phyloP scores from a whole-genome alignment of 164 flowering plant species.

The Protea cynaroides region DNA sequence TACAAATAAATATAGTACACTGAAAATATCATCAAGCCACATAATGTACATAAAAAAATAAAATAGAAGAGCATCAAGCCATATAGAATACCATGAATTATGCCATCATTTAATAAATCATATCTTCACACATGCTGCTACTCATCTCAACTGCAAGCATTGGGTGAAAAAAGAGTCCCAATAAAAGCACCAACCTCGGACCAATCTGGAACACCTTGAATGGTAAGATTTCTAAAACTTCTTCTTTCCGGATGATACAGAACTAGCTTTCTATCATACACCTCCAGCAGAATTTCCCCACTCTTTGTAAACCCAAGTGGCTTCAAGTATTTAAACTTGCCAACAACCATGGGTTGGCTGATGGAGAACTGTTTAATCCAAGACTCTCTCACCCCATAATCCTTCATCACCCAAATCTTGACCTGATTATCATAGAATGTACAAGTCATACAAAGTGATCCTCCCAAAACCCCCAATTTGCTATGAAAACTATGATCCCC shows the following conservation, averaged over 20 bases:
- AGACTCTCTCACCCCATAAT: constrained; percentile 11
- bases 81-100: too few species aligned
- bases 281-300: constrained; percentile 17
- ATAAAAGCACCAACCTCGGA: not conserved
- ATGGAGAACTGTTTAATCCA: constrained; percentile 19
- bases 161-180: not conserved
- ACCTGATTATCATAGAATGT: too few species aligned
- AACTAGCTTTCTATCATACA: not conserved
- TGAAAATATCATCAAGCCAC: too few species aligned
- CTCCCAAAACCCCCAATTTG: too few species aligned
- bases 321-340: not conserved
- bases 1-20: too few species aligned
- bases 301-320: constrained; percentile 11
- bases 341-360: not conserved
- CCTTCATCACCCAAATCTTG: too few species aligned
- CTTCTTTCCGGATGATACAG: constrained; percentile 1
- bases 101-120: too few species aligned
- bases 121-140: too few species aligned
- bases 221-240: not conserved
- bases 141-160: too few species aligned
- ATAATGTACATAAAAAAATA: too few species aligned
- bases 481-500: not conserved
- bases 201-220: not conserved
- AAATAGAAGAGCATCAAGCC: too few species aligned
- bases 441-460: too few species aligned